A percentile compares a stretch with the other conserved stretches of the same genome.
Conservation (phyloP, 257 asterid species). For the Scutellaria minor region DNA sequence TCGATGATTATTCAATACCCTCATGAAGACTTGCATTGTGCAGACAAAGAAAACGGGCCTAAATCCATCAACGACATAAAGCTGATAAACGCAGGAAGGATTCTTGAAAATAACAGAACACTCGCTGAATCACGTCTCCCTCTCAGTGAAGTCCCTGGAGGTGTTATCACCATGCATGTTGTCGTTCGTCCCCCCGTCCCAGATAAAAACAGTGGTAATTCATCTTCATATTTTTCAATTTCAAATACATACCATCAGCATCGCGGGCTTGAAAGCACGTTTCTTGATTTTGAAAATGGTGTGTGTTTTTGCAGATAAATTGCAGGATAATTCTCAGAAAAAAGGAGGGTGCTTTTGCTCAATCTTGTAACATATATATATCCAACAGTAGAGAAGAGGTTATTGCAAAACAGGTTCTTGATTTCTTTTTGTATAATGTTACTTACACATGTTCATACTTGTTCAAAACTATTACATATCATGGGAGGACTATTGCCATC, state of each 20-base stretch:
- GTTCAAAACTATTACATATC: conserved; percentile 35
- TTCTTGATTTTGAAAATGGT: conserved; percentile 14
- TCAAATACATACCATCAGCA: too few species aligned
- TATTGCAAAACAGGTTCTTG: conserved; percentile 34
- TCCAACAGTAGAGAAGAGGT: conserved; percentile 22
- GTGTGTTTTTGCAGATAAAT: conserved; percentile 54
- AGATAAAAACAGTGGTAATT: conserved; percentile 71
- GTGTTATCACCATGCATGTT: conserved; percentile 87
- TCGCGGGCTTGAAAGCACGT: neutral
- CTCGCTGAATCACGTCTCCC: conserved; percentile 79
- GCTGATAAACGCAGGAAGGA: conserved; percentile 85
- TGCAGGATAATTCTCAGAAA: conserved; percentile 60
- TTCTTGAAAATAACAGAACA: conserved; percentile 82
- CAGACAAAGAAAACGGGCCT: conserved; percentile 85
- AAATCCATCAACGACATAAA: conserved; percentile 72
- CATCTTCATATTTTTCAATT: neutral
- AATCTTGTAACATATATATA: conserved; percentile 49
- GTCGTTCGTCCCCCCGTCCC: conserved; percentile 78
- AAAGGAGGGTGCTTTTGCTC: conserved; percentile 74
- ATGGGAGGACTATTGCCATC: conserved; percentile 16
- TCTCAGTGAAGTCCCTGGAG: conserved; percentile 84
- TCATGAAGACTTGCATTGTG: conserved; percentile 32
- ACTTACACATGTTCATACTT: conserved; percentile 41
- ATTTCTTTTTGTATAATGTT: conserved; percentile 35
- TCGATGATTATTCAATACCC: neutral